Evolutionary conservation across 768 basidiomycete genomes (phyloP).

Genomic region (Panaeolus papilionaceus): DNA sequence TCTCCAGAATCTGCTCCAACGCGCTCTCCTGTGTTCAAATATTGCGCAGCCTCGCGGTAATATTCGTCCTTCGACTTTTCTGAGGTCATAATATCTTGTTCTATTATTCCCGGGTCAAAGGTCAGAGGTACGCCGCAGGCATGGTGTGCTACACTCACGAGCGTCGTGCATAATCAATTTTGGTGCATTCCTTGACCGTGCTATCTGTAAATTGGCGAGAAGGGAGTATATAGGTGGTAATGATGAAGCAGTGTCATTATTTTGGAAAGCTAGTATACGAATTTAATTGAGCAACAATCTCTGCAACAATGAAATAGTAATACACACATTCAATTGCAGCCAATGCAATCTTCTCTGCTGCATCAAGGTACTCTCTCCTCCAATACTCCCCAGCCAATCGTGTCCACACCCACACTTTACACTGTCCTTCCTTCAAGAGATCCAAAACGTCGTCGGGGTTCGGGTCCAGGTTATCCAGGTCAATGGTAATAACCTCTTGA

Average conservation of each 20-base stretch:
- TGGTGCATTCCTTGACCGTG: constrained; percentile 82
- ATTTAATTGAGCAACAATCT: constrained; percentile 24
- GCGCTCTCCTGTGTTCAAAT: constrained; percentile 66
- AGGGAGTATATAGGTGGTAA: constrained; percentile 80
- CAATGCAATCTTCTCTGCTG: constrained; percentile 77
- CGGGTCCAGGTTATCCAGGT: constrained; percentile 86
- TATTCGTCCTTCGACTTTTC: constrained; percentile 73
- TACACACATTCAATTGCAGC: constrained; percentile 70
- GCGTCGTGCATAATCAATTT: constrained; percentile 77
- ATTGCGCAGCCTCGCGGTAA: constrained; percentile 70
- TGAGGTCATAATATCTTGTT: constrained; percentile 64
- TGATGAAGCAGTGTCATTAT: constrained; percentile 53
- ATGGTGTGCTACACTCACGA: constrained; percentile 53
- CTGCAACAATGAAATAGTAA: constrained; percentile 34
- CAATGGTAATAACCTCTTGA: constrained; percentile 88
- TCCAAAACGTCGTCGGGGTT: constrained; percentile 79
- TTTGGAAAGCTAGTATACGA: constrained; percentile 51
- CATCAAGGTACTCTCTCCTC: constrained; percentile 74
- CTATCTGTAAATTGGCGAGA: constrained; percentile 85
- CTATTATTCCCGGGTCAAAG: constrained; percentile 39
- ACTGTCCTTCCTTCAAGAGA: constrained; percentile 70
- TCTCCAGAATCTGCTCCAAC: constrained; percentile 65
- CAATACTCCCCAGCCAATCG: constrained; percentile 89
- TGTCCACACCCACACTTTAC: constrained; percentile 79
- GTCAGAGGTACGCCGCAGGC: not conserved